Base-by-base conservation (phyloP, 2,329 filamentous ascomycete species). In the Didymellaceae sp. region DNA sequence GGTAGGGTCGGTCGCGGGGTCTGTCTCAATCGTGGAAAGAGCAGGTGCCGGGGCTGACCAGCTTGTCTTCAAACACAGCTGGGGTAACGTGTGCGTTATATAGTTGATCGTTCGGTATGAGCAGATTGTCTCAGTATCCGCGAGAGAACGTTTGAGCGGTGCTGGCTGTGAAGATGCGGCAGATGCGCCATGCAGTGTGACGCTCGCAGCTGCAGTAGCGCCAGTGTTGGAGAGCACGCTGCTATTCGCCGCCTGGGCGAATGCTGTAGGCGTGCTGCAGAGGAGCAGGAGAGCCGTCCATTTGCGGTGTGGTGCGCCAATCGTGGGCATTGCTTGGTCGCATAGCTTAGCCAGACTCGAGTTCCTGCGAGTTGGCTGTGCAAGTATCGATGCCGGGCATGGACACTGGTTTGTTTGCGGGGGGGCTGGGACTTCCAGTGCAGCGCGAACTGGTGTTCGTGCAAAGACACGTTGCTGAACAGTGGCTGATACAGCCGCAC, bases 21-120 rank as follows among this genome's bases (percentile, higher is more conserved):
- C 45, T 25, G 54, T 52, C 11, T 37, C 58, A n/a, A 57, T 55
- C 21, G 49, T 46, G n/a, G 48, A 47, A n/a, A 52, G 45, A 8
- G 52, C 52, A 38, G 57, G 55, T 18, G 53, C 44, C 4, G 66
- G 61, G 11, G 65, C 62, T 13, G 69, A 60, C 78, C 85, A 86
- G 31, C 80, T 79, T n/a, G 83, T 85, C 39, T 82, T 84, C 17
- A 90, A 77, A 67, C 89, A 93, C 75, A 89, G 87, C 68, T 90
- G 88, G 9, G 88, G 88, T 30, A 92, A 76, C 2, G 83, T 85
- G 61, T 92, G 87, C 9, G 88, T 92, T 55, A 93, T 90, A 73
- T 92, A 91, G 73, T 93, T 92, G 67, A 90, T 85, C 1, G 87
- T 90, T 59, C 83, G 82, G 54, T 72, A 79, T 10, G 73, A 74